A percentile compares a stretch with the other conserved stretches of the same genome.
phyloP scores from a whole-genome alignment of 768 basidiomycete species.

The Cyclocybe cylindracea region DNA sequence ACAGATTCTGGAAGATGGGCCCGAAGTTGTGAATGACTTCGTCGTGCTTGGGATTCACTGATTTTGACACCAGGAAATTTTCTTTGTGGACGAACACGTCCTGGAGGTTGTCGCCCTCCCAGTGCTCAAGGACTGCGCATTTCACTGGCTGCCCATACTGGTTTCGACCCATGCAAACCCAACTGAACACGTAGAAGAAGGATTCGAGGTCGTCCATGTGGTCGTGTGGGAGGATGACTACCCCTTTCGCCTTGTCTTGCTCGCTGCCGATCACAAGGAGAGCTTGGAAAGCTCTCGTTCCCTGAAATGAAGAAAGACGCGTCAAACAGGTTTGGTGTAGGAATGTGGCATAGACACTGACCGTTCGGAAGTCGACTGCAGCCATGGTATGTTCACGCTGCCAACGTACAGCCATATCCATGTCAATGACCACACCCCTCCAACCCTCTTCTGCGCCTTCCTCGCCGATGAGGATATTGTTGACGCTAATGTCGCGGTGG shows the following conservation, averaged over 20 bases:
- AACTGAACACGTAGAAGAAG: slow-evolving; percentile 12
- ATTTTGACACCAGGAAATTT: too few relatives aligned
- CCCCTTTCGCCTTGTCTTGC: not conserved
- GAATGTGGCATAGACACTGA: not conserved
- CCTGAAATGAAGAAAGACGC: slow-evolving; percentile 1
- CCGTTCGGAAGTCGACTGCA: not conserved
- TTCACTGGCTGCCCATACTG: too few relatives aligned
- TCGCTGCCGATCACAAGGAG: slow-evolving; percentile 1
- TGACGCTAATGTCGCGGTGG: slow-evolving; percentile 23
- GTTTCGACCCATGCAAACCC: not conserved
- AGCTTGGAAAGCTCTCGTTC: slow-evolving; percentile 11
- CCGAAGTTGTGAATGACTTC: too few relatives aligned
- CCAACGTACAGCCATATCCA: slow-evolving; percentile 3
- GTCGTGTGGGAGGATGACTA: not conserved
- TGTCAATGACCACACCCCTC: slow-evolving; percentile 12
- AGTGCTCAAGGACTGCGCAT: too few relatives aligned
- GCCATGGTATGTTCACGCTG: not conserved
- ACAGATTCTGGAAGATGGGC: too few relatives aligned
- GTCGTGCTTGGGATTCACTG: too few relatives aligned
- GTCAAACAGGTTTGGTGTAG: not conserved
- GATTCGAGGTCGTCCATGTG: slow-evolving; percentile 16
- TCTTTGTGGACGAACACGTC: too few relatives aligned
- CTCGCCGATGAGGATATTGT: slow-evolving; percentile 18
- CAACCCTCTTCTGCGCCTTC: not conserved
- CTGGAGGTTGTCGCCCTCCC: too few relatives aligned